Evolutionary conservation across 495 filamentous ascomycete species (phyloP), one percentile per base, ranked within the genome.

Genomic region (Amniculicola lignicola): DNA sequence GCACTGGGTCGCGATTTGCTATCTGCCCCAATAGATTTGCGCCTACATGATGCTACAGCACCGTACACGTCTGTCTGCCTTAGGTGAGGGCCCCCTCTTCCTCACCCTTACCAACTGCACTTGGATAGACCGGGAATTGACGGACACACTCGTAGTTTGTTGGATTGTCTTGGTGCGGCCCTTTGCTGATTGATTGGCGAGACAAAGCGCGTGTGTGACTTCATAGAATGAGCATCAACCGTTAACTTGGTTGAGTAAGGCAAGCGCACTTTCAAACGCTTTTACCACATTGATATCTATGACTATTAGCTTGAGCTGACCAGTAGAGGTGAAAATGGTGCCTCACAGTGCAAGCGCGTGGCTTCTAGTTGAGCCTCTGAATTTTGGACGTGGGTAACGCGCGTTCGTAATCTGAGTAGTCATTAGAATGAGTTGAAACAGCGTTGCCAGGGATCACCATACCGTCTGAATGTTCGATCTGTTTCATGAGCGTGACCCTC

Each of bases 241-340:
- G 21, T 35, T n/a, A 18, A 15, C n/a, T 14, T 12, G 39, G 56
- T 73, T 73, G 25, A 92, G 72, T 21, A 92, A 77, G 5, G 83
- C 80, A 21, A 92, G 71, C 41, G 88, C 88, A 67, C 77, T 89
- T 65, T 91, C 80, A 64, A 93, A 93, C 24, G 88, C 88, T 60
- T 82, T 79, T 9, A 93, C 86, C 35, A 93, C 88, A 61, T 88
- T 79, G 37, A 75, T 74, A 64, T 90, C 87, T 89, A 10, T 37
- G 24, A 12, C 9, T 1, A 28, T 44, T 3, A 7, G 21, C 1
- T 15, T n/a, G 10, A 11, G 1, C 16, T 14, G 15, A n/a, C 16
- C 4, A 45, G 47, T 36, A 43, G 38, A 21, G 37, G 39, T 16
- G 27, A 6, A 25, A 25, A 9, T 11, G 19, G 29, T 41, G 15